Base-by-base conservation (phyloP, 768 basidiomycete genomes). In the Mrakia frigida region DNA sequence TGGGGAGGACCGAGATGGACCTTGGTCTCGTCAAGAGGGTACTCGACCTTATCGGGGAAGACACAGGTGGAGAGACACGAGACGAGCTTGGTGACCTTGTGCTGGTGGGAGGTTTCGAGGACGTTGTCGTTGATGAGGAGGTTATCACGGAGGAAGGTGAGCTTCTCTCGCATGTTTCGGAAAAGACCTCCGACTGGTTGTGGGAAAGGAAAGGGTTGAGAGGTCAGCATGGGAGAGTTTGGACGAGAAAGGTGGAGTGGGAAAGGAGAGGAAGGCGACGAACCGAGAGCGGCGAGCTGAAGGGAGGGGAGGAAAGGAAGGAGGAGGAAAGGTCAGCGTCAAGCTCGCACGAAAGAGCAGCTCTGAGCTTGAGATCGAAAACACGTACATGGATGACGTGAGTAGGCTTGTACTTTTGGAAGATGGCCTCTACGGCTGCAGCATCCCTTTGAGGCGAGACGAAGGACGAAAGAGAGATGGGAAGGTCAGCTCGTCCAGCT, bases 61-160 rank as follows among this genome's bases (percentile, higher is more conserved):
- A 98, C 93, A 82, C 95, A 98, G 59, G 96, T 98, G 14, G 95
- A 97, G 53, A 98, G 88, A 82, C 95, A 98, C 18, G 95, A 97
- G 76, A 98, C 90, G 80, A 96, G 87, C 84, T 97, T 98, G 78
- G 87, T 79, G 31, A 87, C 87, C 70, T 88, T 86, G 80, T 86
- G 85, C 79, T 89, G 86, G 81, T 92, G 87, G 11, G 93, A 86
- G 43, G 87, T 86, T 82, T 94, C 88, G 31, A 98, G 87, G 59
- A 98, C 89, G 83, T 94, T 94, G 82, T 96, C 93, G 84, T 98
- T 98, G 85, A 98, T 98, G 78, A 94, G 87, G 82, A 91, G 88
- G 84, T 98, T 98, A 81, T 97, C 94, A 28, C 94, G 91, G 31
- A 98, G 87, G 87, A 98, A 97, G 35, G 92, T 92, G 74, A 92